Evolutionary conservation across 2,329 filamentous ascomycete genomes (phyloP), one percentile per base, ranked within the genome.

Genomic region (Colletotrichum acutatum): DNA sequence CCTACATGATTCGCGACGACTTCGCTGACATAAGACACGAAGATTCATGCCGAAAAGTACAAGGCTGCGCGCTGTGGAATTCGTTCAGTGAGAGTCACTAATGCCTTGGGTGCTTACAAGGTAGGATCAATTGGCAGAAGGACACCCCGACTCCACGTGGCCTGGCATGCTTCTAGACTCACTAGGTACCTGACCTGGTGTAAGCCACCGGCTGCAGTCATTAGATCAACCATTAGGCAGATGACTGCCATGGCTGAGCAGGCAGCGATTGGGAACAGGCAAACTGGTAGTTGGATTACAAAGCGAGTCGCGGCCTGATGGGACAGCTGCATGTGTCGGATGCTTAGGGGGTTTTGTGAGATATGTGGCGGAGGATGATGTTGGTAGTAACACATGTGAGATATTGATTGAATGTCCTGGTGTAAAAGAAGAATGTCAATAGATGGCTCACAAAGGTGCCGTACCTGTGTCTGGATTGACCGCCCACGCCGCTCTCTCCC

Each of bases 301-400:
- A 63, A 63, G 65, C 57, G 63, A 62, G 26, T 42, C 42, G 32
- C 49, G 37, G 37, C 37, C 37, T 42, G 62, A 52, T 7, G 26
- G 16, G 19, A 49, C 19, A n/a, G 42, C 5, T 9, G 16, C 42
- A 19, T 49, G 42, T 4, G 19, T n/a, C 7, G 42, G 22, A 49
- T 49, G 19, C 9, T n/a, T 7, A 19, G 22, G 42, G 42, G 19
- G 19, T 22, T 49, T 49, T 49, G 42, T 11, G 19, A n/a, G 19
- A 49, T 49, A 19, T 49, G 42, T 49, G 42, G 42, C 42, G 42
- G 19, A n/a, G 42, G 42, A 22, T 49, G 16, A n/a, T n/a, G 19
- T 49, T 22, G 19, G 19, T n/a, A 11, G 19, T 22, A 49, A 7
- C 8, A 49, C 42, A n/a, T 22, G 19, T 11, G 42, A 49, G 42